These are phyloP conservation scores for Macroventuria anomochaeta DNA, from an alignment of 2,329 filamentous ascomycete species.

Conservation along the genomic window DNA sequence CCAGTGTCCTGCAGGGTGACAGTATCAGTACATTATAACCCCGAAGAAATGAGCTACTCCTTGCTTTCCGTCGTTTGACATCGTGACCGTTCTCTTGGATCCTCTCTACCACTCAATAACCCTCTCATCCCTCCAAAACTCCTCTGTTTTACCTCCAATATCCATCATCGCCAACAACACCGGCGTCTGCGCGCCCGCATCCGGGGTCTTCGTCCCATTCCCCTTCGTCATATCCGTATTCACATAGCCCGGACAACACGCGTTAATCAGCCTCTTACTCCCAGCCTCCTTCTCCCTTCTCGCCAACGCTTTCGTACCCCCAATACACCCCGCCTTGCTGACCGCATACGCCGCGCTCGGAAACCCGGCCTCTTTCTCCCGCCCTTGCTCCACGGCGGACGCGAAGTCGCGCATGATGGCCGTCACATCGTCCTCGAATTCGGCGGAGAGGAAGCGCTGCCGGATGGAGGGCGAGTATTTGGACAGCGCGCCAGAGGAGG, in stretches of 20 bases:
- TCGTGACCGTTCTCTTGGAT: too few species aligned
- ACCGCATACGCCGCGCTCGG: constrained; percentile 59
- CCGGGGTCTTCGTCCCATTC: constrained; percentile 48
- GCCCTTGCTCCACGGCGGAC: constrained; percentile 54
- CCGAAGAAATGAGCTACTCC: too few species aligned
- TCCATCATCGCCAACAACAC: constrained; percentile 54
- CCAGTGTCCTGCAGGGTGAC: too few species aligned
- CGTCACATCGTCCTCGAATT: constrained; percentile 54
- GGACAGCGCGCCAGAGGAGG: constrained; percentile 53
- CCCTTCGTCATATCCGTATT: constrained; percentile 57
- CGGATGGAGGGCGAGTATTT: constrained; percentile 56
- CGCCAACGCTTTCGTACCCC: constrained; percentile 50
- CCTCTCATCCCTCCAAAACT: constrained; percentile 52
- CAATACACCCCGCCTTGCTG: constrained; percentile 55
- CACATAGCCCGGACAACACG: constrained; percentile 55
- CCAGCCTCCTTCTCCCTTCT: constrained; percentile 39
- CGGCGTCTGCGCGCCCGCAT: constrained; percentile 55
- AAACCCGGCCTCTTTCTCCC: constrained; percentile 57
- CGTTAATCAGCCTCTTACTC: constrained; percentile 45
- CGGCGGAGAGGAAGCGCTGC: constrained; percentile 52
- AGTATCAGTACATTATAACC: too few species aligned
- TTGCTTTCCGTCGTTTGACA: too few species aligned
- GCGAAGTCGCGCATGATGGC: constrained; percentile 59
- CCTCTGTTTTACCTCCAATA: constrained; percentile 44
- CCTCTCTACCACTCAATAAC: constrained; percentile 48